Evolutionary conservation across 139 green algal genomes (phyloP).

Genomic region (Coccomyxa sp.): DNA sequence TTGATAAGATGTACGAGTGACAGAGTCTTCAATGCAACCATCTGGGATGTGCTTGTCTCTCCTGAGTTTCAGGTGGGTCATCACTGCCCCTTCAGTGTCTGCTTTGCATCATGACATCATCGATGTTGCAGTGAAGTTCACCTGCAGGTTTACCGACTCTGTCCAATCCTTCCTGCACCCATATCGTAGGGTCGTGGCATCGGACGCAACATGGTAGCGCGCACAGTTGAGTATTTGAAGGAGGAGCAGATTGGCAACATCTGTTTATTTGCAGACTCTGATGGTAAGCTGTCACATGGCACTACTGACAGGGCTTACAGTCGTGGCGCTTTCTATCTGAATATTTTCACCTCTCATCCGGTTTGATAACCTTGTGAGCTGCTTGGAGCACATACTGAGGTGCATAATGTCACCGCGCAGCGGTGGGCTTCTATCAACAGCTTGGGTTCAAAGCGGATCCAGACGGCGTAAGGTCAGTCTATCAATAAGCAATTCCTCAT

Average conservation of each 20-base stretch:
- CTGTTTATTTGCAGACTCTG: conserved; percentile 92
- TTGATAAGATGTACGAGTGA: conserved; percentile 86
- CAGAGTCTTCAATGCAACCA: conserved; percentile 96
- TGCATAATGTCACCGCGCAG: conserved; percentile 19
- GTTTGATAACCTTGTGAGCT: no score
- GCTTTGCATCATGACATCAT: conserved; percentile 1
- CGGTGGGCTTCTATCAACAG: conserved; percentile 83
- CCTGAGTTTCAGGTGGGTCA: conserved; percentile 78
- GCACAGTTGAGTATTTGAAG: conserved; percentile 83
- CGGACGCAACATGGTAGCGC: conserved; percentile 90
- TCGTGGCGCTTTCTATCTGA: no score
- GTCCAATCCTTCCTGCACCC: neutral
- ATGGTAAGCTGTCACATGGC: conserved; percentile 29
- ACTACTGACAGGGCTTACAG: no score
- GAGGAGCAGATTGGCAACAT: conserved; percentile 93
- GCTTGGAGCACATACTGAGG: neutral
- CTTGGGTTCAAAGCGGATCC: conserved; percentile 92
- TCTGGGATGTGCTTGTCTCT: conserved; percentile 97
- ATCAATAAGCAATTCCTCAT: no score
- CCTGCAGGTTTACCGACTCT: neutral
- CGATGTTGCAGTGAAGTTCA: neutral
- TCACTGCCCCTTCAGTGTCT: neutral
- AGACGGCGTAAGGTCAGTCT: conserved; percentile 78
- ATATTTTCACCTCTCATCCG: no score
- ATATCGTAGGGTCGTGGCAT: conserved; percentile 65